phyloP scores from a whole-genome alignment of 345 rosid genomes.

The Hypericum perforatum region DNA sequence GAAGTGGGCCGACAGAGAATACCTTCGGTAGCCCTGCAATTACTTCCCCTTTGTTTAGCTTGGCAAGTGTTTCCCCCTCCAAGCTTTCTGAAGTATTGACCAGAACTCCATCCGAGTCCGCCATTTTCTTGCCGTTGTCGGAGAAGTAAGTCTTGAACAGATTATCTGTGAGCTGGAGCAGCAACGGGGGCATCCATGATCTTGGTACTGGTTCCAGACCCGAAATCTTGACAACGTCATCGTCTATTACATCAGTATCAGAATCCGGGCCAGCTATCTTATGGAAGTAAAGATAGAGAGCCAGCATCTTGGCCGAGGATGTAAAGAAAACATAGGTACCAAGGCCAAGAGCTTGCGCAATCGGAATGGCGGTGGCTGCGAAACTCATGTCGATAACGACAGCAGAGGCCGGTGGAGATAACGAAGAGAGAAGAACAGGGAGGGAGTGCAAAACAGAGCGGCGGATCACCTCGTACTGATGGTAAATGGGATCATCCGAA shows the following conservation, averaged over 20 bases:
- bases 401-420: constrained; percentile 23
- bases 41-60: constrained; percentile 16
- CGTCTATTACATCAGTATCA: background rate
- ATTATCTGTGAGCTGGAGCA: constrained; percentile 5
- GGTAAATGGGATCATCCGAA: constrained; percentile 28
- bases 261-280: constrained; percentile 1
- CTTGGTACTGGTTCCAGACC: constrained; percentile 14
- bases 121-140: constrained; percentile 17
- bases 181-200: constrained; percentile 22
- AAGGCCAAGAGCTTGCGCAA: constrained; percentile 20
- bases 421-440: constrained; percentile 20
- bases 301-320: constrained; percentile 33
- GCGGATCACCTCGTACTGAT: constrained; percentile 17
- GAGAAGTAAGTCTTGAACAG: constrained; percentile 5
- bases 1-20: constrained; percentile 14
- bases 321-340: constrained; percentile 34
- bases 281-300: constrained; percentile 24
- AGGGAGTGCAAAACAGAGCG: constrained; percentile 20
- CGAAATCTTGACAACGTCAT: constrained; percentile 9
- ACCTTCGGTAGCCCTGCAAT: constrained; percentile 9
- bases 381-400: constrained; percentile 31
- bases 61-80: constrained; percentile 13
- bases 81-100: constrained; percentile 16
- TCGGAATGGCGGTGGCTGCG: constrained; percentile 19
- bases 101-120: constrained; percentile 16